Conservation (phyloP, 768 basidiomycete species). For the Mycena indigotica region DNA sequence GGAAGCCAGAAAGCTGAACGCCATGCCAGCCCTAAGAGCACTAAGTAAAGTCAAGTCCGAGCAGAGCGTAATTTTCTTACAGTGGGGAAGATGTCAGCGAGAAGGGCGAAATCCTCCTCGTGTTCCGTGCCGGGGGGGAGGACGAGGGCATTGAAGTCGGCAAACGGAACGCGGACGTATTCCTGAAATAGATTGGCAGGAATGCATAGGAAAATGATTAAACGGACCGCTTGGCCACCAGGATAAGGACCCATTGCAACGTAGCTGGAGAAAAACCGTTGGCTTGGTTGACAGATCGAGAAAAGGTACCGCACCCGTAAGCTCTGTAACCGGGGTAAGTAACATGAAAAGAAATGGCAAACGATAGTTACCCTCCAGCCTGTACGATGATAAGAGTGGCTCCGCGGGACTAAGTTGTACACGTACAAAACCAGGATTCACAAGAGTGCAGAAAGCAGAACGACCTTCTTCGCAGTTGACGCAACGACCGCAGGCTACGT, state of each 20-base stretch:
- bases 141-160: slow-evolving; percentile 56
- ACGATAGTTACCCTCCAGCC: slow-evolving; percentile 48
- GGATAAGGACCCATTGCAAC: slow-evolving; percentile 60
- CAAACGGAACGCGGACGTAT: slow-evolving; percentile 58
- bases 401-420: too few relatives aligned
- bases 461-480: slow-evolving; percentile 55
- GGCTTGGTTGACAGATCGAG: too few relatives aligned
- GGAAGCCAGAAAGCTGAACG: slow-evolving; percentile 53
- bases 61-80: slow-evolving; percentile 29
- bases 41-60: background rate
- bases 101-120: slow-evolving; percentile 56
- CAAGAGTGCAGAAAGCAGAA: slow-evolving; percentile 58
- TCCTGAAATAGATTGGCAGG: slow-evolving; percentile 34
- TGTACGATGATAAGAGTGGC: too few relatives aligned
- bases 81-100: slow-evolving; percentile 60
- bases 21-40: slow-evolving; percentile 54
- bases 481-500: slow-evolving; percentile 61
- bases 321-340: slow-evolving; percentile 32
- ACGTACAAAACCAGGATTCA: slow-evolving; percentile 60
- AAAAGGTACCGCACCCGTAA: slow-evolving; percentile 43
- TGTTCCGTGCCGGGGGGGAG: slow-evolving; percentile 55
- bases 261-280: slow-evolving; percentile 41
- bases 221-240: slow-evolving; percentile 52
- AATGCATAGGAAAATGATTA: background rate
- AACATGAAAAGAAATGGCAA: background rate